Evolutionary conservation across 257 asterid species (phyloP).

Genomic region (Nicotiana tabacum): DNA sequence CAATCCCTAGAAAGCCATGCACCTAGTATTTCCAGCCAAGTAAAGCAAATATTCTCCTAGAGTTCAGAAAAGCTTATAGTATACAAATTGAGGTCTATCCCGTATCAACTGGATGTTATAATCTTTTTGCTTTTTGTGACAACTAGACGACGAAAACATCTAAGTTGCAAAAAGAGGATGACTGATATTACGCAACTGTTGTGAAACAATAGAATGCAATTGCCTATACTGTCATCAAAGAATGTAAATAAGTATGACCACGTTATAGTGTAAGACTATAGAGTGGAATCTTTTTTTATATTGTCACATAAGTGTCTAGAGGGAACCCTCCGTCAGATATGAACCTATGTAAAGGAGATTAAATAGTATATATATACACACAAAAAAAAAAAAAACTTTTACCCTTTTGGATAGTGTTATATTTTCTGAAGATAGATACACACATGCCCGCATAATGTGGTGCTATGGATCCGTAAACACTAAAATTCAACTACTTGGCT

Average conservation of each 20-base stretch:
- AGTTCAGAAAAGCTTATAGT: neutral
- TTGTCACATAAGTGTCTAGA: neutral
- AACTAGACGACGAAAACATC: neutral
- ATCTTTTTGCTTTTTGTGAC: neutral
- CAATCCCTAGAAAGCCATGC: neutral
- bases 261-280: neutral
- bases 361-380: too few relatives aligned
- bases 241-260: neutral
- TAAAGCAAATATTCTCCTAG: neutral
- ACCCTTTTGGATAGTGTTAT: too few relatives aligned
- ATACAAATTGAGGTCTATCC: neutral
- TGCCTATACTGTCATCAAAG: neutral
- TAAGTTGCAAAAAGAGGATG: neutral
- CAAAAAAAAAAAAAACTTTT: too few relatives aligned
- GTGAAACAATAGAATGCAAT: neutral
- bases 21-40: neutral
- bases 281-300: neutral
- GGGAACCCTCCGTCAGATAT: neutral
- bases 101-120: neutral
- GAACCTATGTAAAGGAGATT: too few relatives aligned
- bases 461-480: neutral
- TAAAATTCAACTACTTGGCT: neutral
- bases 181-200: neutral
- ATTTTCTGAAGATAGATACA: too few relatives aligned
- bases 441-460: neutral